Evolutionary conservation across 495 filamentous ascomycete species (phyloP).

Genomic region (Daldinia childiae): DNA sequence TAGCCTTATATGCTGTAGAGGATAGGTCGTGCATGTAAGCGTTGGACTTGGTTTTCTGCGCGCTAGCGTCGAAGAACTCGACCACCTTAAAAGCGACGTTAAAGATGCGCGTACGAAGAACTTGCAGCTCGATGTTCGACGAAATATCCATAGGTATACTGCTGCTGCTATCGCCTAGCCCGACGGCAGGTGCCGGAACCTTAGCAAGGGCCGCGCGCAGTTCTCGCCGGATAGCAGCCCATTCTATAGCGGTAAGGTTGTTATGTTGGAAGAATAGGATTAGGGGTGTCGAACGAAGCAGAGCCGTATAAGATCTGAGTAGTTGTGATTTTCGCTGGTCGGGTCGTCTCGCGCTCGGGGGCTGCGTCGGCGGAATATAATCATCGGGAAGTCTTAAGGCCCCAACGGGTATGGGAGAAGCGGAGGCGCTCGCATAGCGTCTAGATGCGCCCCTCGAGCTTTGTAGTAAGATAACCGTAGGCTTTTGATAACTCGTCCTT

Average conservation of each 20-base stretch:
- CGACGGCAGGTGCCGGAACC: slow-evolving; percentile 50
- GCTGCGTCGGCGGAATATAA: slow-evolving; percentile 75
- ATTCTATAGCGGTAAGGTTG: slow-evolving; percentile 88
- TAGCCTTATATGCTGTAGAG: slow-evolving; percentile 68
- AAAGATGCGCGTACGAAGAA: slow-evolving; percentile 90
- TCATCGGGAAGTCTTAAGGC: slow-evolving; percentile 61
- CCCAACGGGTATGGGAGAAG: slow-evolving; percentile 57
- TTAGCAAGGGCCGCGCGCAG: slow-evolving; percentile 72
- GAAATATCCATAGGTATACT: slow-evolving; percentile 42
- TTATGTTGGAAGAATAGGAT: slow-evolving; percentile 97
- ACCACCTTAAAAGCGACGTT: slow-evolving; percentile 81
- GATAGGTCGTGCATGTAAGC: slow-evolving; percentile 79
- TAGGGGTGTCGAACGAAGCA: slow-evolving; percentile 87
- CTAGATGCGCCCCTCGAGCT: slow-evolving; percentile 41
- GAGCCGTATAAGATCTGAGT: slow-evolving; percentile 89
- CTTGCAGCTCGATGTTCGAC: slow-evolving; percentile 75
- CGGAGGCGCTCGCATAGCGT: slow-evolving; percentile 51
- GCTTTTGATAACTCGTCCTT: slow-evolving; percentile 30
- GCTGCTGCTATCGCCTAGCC: slow-evolving; percentile 22
- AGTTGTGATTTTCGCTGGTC: slow-evolving; percentile 95
- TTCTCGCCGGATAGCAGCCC: slow-evolving; percentile 86
- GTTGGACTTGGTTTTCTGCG: slow-evolving; percentile 58
- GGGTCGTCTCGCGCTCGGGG: slow-evolving; percentile 85
- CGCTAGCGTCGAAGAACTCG: slow-evolving; percentile 80
- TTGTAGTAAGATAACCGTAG: slow-evolving; percentile 24